Conservation (phyloP, 2,329 filamentous ascomycete genomes). For the Aspergillus pseudoviridinutans region DNA sequence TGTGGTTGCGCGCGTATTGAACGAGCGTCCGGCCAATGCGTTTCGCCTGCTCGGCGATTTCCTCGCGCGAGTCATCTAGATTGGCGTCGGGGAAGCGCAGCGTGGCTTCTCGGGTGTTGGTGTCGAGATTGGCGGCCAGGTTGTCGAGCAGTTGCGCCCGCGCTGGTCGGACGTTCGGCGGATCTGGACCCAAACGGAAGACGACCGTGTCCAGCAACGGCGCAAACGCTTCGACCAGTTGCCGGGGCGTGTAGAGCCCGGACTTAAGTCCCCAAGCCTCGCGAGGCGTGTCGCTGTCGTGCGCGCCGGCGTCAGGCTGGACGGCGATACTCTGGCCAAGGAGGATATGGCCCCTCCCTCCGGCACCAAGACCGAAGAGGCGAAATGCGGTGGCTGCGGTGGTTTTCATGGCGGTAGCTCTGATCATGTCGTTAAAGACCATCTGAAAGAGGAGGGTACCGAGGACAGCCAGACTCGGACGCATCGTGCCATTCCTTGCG, state of each 20-base stretch:
- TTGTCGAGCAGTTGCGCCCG: slow-evolving; percentile 3
- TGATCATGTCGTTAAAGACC: not conserved
- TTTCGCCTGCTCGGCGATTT: slow-evolving; percentile 14
- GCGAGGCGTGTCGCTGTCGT: not conserved
- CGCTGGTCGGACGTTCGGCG: not conserved
- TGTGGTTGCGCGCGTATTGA: slow-evolving; percentile 9
- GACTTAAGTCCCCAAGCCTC: slow-evolving; percentile 14
- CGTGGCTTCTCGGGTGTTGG: slow-evolving; percentile 15
- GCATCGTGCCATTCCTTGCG: not conserved
- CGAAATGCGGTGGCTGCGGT: slow-evolving; percentile 1
- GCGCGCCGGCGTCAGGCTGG: not conserved
- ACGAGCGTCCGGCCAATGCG: slow-evolving; percentile 15
- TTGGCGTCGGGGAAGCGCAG: slow-evolving; percentile 5
- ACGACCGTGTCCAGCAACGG: slow-evolving; percentile 17
- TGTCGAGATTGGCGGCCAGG: slow-evolving; percentile 14
- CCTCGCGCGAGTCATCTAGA: slow-evolving; percentile 10
- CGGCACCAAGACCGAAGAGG: not conserved
- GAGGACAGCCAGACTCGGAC: not conserved
- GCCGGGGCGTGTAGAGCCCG: slow-evolving; percentile 15
- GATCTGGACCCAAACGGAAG: slow-evolving; percentile 9
- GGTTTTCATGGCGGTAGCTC: not conserved
- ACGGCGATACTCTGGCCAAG: not conserved
- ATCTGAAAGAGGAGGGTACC: not conserved
- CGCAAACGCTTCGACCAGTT: slow-evolving; percentile 17
- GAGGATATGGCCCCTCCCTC: not conserved